phyloP scores from a whole-genome alignment of 202 grass and related monocot species.

The Saccharum hybrid region DNA sequence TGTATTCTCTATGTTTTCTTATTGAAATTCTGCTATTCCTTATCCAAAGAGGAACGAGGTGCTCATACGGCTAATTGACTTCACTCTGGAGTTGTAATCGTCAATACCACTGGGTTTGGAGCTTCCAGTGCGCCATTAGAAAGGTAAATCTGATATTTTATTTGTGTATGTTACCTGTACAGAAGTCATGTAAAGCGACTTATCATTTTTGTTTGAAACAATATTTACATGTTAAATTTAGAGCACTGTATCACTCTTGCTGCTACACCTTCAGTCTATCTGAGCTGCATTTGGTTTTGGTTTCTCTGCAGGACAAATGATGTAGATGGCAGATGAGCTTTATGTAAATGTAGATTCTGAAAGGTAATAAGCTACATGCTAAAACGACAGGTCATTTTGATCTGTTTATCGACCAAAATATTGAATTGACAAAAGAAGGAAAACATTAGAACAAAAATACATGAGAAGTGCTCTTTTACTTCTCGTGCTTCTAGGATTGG shows the following conservation, averaged over 20 bases:
- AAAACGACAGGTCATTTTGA: conserved; percentile 31
- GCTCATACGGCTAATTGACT: conserved; percentile 72
- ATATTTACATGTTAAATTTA: not conserved
- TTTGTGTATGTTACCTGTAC: not conserved
- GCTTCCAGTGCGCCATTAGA: conserved; percentile 33
- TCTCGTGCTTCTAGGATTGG: not conserved
- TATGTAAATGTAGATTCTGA: conserved; percentile 34
- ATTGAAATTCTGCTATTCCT: conserved; percentile 37
- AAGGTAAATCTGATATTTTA: conserved; percentile 43
- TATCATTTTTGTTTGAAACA: conserved; percentile 1
- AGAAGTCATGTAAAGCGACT: not conserved
- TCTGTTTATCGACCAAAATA: conserved; percentile 24
- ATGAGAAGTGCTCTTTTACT: not conserved
- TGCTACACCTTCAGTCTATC: conserved; percentile 2
- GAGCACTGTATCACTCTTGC: not conserved
- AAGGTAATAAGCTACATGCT: conserved; percentile 24
- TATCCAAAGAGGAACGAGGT: conserved; percentile 82
- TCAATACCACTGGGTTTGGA: conserved; percentile 12
- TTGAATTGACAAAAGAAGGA: not conserved
- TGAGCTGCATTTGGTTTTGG: conserved; percentile 10
- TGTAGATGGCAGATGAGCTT: conserved; percentile 15
- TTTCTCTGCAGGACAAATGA: conserved; percentile 31
- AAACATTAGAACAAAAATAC: conserved; percentile 21
- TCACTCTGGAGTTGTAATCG: conserved; percentile 56
- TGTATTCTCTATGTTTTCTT: conserved; percentile 3